Evolutionary conservation across 495 filamentous ascomycete species (phyloP).

Genomic region (Annulohypoxylon bovei): DNA sequence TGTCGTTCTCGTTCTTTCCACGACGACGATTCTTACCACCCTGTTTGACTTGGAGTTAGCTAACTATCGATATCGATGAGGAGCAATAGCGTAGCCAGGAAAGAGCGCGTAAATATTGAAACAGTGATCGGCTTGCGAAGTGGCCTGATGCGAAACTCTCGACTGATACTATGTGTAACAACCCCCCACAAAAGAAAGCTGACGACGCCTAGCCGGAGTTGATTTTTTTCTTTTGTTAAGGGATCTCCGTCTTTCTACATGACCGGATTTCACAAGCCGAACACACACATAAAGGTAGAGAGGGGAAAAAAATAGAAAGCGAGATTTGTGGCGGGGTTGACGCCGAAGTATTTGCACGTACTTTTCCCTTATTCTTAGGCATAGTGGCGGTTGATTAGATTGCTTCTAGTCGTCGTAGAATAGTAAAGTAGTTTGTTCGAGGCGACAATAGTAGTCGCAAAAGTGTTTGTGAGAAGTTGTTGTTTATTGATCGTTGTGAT

Average conservation of each 20-base stretch:
- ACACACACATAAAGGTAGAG: constrained; percentile 19
- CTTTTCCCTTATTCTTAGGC: constrained; percentile 99
- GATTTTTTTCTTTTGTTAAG: neutral
- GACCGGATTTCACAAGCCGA: constrained; percentile 8
- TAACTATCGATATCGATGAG: neutral
- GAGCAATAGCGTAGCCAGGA: neutral
- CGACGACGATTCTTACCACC: constrained; percentile 98
- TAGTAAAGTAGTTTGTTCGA: neutral
- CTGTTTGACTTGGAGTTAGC: constrained; percentile 58
- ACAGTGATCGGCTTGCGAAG: neutral
- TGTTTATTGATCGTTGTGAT: constrained; percentile 14
- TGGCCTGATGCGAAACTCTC: constrained; percentile 2
- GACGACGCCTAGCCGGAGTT: constrained; percentile 1
- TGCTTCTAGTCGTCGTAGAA: neutral
- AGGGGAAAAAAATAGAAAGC: constrained; percentile 6
- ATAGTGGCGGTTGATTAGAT: constrained; percentile 61
- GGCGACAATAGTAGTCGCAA: constrained; percentile 6
- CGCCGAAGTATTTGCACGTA: constrained; percentile 56
- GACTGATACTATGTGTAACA: neutral
- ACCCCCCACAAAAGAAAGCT: neutral
- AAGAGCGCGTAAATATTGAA: constrained; percentile 7
- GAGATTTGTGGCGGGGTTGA: constrained; percentile 43
- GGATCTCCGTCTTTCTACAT: neutral
- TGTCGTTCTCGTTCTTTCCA: constrained; percentile 99
- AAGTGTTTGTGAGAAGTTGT: constrained; percentile 12